Evolutionary conservation across 164 flowering plant species (phyloP), one percentile per base, ranked within the genome.

Genomic region (Santalum album): DNA sequence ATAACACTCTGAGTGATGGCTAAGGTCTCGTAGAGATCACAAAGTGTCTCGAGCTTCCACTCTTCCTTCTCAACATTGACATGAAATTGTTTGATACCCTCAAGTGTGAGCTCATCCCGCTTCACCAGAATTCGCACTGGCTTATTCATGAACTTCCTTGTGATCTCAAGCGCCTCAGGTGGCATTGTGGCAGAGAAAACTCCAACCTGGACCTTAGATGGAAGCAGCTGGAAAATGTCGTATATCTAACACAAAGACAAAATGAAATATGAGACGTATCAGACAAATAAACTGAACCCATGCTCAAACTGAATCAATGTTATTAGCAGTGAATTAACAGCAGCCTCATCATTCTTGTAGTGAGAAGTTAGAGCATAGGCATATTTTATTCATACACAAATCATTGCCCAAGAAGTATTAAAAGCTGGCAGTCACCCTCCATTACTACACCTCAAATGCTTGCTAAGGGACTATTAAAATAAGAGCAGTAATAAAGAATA

Each of bases 121-220:
- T 49, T 49, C 25, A 49, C 51, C 26, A 49, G 12, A 12, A 49
- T 49, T 12, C 51, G 11, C 51, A 49, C 51, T 12, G 51, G 51
- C 16, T 23, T 49, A 23, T 49, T 49, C 51, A 49, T 49, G 16
- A 49, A 49, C 6, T 49, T 49, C 14, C 27, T 49, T 49, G 51
- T 49, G 25, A 49, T 22, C 18, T 49, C 51, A 23, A 49, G 51
- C 5, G 51, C 51, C 18, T 49, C 51, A 23, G 51, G 51, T 49
- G 51, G 51, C 51, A 49, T 49, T 49, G 51, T 49, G 17, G 51
- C 51, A 23, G 51, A 49, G 32, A 49, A 49, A 6, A 49, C 51
- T 14, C 51, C 51, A 23, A 49, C 51, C 51, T 49, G 51, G 16
- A 49, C 27, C 18, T 17, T 49, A 2, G 26, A 14, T 25, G 51